Evolutionary conservation across 495 filamentous ascomycete species (phyloP).

Genomic region (Corynascus novoguineensis): DNA sequence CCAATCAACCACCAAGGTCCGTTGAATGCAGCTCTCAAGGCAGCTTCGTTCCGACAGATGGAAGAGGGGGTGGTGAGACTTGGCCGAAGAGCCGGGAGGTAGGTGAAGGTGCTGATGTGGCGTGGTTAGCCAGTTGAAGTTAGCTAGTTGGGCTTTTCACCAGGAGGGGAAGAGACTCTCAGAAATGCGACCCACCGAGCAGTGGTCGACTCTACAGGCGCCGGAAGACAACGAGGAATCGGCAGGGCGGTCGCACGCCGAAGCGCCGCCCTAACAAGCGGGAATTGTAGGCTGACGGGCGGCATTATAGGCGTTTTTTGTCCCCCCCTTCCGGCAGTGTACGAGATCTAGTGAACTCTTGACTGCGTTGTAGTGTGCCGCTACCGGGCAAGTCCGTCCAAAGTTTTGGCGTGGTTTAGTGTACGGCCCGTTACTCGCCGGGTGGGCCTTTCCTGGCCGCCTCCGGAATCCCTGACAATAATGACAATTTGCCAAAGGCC

Average conservation of each 20-base stretch:
- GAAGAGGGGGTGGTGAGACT: slow-evolving; percentile 18
- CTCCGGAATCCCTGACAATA: slow-evolving; percentile 5
- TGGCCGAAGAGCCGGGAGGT: slow-evolving; percentile 38
- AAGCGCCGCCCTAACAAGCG: slow-evolving; percentile 21
- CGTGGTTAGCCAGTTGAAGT: not conserved
- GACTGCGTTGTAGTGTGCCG: slow-evolving; percentile 8
- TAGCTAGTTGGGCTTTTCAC: not conserved
- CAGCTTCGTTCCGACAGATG: too few species aligned
- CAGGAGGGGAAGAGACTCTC: not conserved
- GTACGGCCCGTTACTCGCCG: not conserved
- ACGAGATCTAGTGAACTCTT: not conserved
- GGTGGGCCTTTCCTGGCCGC: not conserved
- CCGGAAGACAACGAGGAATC: not conserved
- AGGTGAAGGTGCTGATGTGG: slow-evolving; percentile 34
- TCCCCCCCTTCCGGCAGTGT: not conserved
- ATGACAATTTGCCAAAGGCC: not conserved
- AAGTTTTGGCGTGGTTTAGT: slow-evolving; percentile 12
- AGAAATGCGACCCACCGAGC: slow-evolving; percentile 14
- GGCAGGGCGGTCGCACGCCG: slow-evolving; percentile 15
- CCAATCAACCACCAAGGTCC: too few species aligned
- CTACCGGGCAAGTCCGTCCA: slow-evolving; percentile 2
- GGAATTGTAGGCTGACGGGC: slow-evolving; percentile 8
- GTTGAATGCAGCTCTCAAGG: too few species aligned
- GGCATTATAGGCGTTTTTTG: slow-evolving; percentile 1
- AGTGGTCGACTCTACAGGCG: not conserved